phyloP scores from a whole-genome alignment of 805 yeast species.

The Suhomyces tanzawaensis region DNA sequence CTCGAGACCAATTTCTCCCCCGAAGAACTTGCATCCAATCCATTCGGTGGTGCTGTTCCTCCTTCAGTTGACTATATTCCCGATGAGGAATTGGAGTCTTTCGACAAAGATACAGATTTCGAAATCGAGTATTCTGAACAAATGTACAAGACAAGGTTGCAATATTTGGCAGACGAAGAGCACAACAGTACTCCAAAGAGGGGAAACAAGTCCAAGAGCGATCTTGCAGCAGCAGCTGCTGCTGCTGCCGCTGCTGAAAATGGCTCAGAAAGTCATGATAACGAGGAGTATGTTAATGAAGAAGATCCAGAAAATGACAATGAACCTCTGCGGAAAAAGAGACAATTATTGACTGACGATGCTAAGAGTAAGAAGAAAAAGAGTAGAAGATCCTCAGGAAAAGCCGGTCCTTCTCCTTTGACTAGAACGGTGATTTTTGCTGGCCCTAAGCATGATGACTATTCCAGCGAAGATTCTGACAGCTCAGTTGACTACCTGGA shows the following conservation, averaged over 20 bases:
- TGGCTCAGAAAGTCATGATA: conserved; percentile 5
- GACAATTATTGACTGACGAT: conserved; percentile 3
- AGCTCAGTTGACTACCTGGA: conserved; percentile 1
- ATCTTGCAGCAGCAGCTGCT: conserved; percentile 7
- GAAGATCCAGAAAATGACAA: conserved; percentile 8
- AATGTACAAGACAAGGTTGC: conserved; percentile 45
- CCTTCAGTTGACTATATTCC: conserved; percentile 29
- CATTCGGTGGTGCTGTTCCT: conserved; percentile 48
- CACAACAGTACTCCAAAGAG: conserved; percentile 31
- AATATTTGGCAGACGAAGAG: conserved; percentile 40
- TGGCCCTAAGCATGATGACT: conserved; percentile 8
- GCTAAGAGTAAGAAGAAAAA: conserved; percentile 7
- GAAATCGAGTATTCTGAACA: conserved; percentile 48
- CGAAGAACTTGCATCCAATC: conserved; percentile 51
- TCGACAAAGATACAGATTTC: conserved; percentile 47
- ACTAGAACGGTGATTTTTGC: conserved; percentile 5
- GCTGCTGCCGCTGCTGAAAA: conserved; percentile 2
- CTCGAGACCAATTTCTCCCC: conserved; percentile 66
- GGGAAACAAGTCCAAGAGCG: conserved; percentile 29
- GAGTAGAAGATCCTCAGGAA: background rate
- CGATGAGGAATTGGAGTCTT: conserved; percentile 23
- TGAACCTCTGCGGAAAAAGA: conserved; percentile 3
- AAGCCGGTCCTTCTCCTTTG: conserved; percentile 9
- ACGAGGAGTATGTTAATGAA: conserved; percentile 4
- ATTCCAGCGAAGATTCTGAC: conserved; percentile 2